Base-by-base conservation (phyloP, 768 basidiomycete genomes). In the Lactarius tabidus region DNA sequence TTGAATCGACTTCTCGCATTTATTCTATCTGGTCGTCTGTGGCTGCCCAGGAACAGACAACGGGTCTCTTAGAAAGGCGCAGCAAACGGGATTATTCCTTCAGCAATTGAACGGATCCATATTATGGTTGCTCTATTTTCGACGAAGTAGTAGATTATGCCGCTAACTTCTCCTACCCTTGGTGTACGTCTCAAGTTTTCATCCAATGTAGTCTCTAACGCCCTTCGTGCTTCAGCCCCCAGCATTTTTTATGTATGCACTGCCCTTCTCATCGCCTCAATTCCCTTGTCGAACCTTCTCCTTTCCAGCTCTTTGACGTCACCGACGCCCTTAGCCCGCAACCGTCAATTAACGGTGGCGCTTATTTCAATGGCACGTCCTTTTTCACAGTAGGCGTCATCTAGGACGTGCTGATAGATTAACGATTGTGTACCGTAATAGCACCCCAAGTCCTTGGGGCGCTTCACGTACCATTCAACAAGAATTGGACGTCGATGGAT, bases 91-190 rank as follows among this genome's bases (percentile, higher is more conserved):
- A 52, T 33, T 17, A 14, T 14, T 58, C 66, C 10, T 29, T 56
- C 23, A 58, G 6, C 20, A 31, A 31, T 41, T 45, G 28, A 38
- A 43, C 76, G 48, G 74, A 77, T 61, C 70, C 76, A 39, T 76
- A 72, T 64, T 77, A 77, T 53, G 72, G 72, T 10, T 91, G 90
- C 74, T 78, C 84, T 61, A 72, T 90, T 14, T 80, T 83, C 56
- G 82, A 85, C 63, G 84, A 87, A 76, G 81, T 86, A 74, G 70
- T 88, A 36, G 89, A 90, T 74, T 90, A 90, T 68, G 86, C 88
- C 18, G 59, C 84, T 64, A 91, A 91, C 71, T 90, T 79, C 71
- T 88, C 89, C 0, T 84, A 80, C 71, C 89, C 89, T 1, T 83
- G 82, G 82, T 74, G 77, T 78, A 41, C 26, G 77, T 72, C 12